phyloP scores from a whole-genome alignment of 2,329 filamentous ascomycete genomes.

The Stenocarpella maydis region DNA sequence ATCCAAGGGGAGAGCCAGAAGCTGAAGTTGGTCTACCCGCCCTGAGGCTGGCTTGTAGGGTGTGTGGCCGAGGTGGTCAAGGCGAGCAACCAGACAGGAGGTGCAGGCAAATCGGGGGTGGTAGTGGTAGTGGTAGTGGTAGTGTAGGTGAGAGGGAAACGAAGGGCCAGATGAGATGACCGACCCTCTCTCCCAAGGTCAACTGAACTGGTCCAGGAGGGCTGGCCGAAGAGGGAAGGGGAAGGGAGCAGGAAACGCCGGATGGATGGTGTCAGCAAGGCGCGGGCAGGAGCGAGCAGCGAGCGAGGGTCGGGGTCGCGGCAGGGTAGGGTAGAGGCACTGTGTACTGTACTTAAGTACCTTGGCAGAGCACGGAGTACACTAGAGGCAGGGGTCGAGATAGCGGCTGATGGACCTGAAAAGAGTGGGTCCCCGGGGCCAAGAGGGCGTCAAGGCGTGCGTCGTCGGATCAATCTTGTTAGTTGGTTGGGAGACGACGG shows the following conservation, averaged over 20 bases:
- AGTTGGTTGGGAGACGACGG: constrained; percentile 28
- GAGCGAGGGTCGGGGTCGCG: constrained; percentile 26
- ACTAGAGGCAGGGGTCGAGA: constrained; percentile 25
- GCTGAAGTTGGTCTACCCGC: constrained; percentile 3
- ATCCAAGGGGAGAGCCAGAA: constrained; percentile 20
- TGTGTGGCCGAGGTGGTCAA: constrained; percentile 9
- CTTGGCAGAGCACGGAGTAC: too few species aligned
- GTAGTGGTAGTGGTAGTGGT: not conserved
- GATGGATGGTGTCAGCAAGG: constrained; percentile 22
- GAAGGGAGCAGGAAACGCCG: constrained; percentile 19
- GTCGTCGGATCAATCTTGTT: too few species aligned
- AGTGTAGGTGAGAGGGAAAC: constrained; percentile 1
- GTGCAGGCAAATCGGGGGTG: constrained; percentile 3
- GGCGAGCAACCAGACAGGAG: not conserved
- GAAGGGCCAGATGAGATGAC: constrained; percentile 26
- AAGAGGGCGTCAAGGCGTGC: constrained; percentile 27
- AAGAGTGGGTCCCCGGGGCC: constrained; percentile 29
- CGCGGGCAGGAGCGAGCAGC: constrained; percentile 28
- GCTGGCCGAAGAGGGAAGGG: constrained; percentile 21
- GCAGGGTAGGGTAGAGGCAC: constrained; percentile 2
- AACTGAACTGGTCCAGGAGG: too few species aligned
- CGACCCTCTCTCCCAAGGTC: constrained; percentile 27
- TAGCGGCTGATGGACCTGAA: constrained; percentile 32
- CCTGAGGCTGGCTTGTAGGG: constrained; percentile 16
- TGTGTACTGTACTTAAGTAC: too few species aligned